phyloP scores from a whole-genome alignment of 768 basidiomycete species.

The Psilocybe tampanensis region DNA sequence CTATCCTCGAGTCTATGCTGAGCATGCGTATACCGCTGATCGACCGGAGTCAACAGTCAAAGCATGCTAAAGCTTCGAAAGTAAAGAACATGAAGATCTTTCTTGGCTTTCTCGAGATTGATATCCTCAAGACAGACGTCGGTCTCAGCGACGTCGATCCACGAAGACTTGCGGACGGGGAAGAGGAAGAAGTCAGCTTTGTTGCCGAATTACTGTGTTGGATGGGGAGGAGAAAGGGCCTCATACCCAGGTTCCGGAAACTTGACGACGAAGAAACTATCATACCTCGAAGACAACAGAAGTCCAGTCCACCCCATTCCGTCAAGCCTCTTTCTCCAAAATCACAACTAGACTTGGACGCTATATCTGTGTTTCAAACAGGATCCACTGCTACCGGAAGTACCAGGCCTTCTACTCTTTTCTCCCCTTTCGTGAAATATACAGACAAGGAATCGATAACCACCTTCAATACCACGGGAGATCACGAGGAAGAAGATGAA shows the following conservation, averaged over 20 bases:
- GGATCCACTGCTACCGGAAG: conserved; percentile 31
- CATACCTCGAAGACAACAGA: not conserved
- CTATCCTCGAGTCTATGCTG: conserved; percentile 67
- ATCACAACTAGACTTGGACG: conserved; percentile 21
- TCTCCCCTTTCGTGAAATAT: conserved; percentile 20
- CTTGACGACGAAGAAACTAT: not conserved
- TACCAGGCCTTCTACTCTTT: conserved; percentile 23
- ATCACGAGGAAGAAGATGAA: conserved; percentile 5
- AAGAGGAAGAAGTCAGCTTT: conserved; percentile 66
- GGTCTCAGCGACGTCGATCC: conserved; percentile 72
- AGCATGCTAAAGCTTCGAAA: conserved; percentile 34
- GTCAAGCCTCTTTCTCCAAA: conserved; percentile 11
- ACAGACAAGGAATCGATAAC: conserved; percentile 29
- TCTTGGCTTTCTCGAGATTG: conserved; percentile 70
- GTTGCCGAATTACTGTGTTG: conserved; percentile 71
- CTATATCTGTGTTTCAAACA: conserved; percentile 30
- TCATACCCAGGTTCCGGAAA: conserved; percentile 16
- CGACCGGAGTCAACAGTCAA: conserved; percentile 33
- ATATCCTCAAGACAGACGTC: conserved; percentile 61
- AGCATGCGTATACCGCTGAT: conserved; percentile 52
- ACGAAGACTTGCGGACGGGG: conserved; percentile 60
- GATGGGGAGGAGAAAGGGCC: conserved; percentile 54
- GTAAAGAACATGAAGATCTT: conserved; percentile 75
- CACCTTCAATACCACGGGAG: conserved; percentile 21
- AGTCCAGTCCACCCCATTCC: not conserved